A percentile compares a stretch with the other conserved stretches of the same genome.
Evolutionary conservation across 1,284 basidiomycete genomes (phyloP).

Genomic region (Boletus sp.): DNA sequence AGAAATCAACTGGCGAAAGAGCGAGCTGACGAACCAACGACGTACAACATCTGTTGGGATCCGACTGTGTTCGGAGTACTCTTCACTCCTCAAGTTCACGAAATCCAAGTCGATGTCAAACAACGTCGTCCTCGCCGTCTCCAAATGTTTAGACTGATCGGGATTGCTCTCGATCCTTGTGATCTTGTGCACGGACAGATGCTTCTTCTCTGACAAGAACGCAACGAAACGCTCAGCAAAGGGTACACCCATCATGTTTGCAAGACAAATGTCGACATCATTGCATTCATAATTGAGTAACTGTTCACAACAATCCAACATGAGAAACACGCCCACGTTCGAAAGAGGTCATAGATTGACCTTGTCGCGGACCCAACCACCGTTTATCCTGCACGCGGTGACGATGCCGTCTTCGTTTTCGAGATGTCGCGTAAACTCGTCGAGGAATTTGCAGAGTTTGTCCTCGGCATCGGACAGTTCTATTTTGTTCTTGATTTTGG

Average conservation of each 20-base stretch:
- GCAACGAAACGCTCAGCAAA: conserved; percentile 84
- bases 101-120: conserved; percentile 89
- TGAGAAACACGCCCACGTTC: conserved; percentile 9
- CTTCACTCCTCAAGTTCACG: conserved; percentile 93
- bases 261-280: conserved; percentile 94
- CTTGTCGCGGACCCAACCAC: conserved; percentile 98
- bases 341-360: conserved; percentile 43
- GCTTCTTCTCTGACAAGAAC: conserved; percentile 58
- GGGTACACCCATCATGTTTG: conserved; percentile 84
- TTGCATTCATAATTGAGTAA: conserved; percentile 81
- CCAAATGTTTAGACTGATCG: conserved; percentile 97
- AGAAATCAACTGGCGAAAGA: not conserved
- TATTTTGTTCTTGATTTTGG: conserved; percentile 36
- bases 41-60: conserved; percentile 87
- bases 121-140: conserved; percentile 90
- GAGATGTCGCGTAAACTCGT: conserved; percentile 62
- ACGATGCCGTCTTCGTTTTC: conserved; percentile 48
- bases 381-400: conserved; percentile 84
- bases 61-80: conserved; percentile 83
- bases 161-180: conserved; percentile 92
- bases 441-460: conserved; percentile 61
- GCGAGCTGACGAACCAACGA: conserved; percentile 11
- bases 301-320: conserved; percentile 43
- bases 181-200: conserved; percentile 54
- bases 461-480: conserved; percentile 57